phyloP scores from a whole-genome alignment of 2,329 filamentous ascomycete genomes.

The Cytospora schulzeri region DNA sequence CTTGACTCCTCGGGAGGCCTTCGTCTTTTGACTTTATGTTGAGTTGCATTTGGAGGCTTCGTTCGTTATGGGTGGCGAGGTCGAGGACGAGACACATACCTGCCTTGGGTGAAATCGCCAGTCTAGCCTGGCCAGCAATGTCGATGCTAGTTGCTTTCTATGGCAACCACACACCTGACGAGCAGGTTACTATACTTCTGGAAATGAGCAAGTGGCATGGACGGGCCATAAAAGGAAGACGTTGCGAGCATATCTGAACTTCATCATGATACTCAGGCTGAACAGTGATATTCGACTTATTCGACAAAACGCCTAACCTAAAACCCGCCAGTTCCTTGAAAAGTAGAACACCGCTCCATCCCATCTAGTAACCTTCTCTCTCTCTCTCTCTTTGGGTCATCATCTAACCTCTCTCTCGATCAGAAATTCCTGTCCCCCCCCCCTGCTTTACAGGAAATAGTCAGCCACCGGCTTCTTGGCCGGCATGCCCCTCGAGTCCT shows the following conservation, averaged over 20 bases:
- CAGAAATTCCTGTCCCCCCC: neutral
- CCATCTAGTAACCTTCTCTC: too few relatives aligned
- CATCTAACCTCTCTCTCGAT: neutral
- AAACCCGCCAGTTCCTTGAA: conserved; percentile 30
- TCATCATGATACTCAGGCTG: neutral
- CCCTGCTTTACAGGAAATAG: conserved; percentile 73
- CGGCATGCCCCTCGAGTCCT: conserved; percentile 95
- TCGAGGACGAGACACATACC: too few relatives aligned
- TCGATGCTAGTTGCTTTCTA: too few relatives aligned
- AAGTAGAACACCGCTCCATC: neutral
- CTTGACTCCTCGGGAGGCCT: too few relatives aligned
- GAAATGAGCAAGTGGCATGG: neutral
- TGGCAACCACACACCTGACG: too few relatives aligned
- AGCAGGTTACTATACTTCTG: too few relatives aligned
- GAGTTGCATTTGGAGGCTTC: too few relatives aligned
- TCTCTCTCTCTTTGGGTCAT: too few relatives aligned
- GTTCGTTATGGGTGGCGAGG: too few relatives aligned
- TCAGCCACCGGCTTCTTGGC: conserved; percentile 98
- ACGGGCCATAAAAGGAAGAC: neutral
- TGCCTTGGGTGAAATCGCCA: neutral
- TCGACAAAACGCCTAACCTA: conserved; percentile 17
- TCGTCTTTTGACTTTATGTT: too few relatives aligned
- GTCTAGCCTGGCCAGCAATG: neutral
- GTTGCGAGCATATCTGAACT: neutral
- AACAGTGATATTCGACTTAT: conserved; percentile 8